A percentile compares a stretch with the other conserved stretches of the same genome.
Evolutionary conservation across 1,139 yeast species (phyloP).

Genomic region (Blastobotrys capitulatus): DNA sequence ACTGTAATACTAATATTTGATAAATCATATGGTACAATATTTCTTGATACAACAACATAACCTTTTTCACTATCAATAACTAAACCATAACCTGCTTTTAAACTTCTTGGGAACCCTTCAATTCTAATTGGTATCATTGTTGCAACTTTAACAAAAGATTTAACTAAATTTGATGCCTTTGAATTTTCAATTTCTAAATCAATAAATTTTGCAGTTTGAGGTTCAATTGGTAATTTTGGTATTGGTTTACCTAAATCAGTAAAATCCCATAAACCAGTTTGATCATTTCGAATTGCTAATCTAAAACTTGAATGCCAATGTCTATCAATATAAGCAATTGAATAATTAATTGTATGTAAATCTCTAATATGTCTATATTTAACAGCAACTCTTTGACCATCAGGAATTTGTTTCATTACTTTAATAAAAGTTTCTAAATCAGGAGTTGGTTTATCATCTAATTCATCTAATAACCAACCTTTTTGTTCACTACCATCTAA

Average conservation of each 20-base stretch:
- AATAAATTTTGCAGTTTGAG: slow-evolving; percentile 64
- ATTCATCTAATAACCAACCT: slow-evolving; percentile 72
- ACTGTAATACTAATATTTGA: slow-evolving; percentile 72
- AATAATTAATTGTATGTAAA: slow-evolving; percentile 59
- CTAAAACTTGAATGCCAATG: slow-evolving; percentile 78
- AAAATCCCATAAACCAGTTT: slow-evolving; percentile 85
- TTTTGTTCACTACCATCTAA: slow-evolving; percentile 42
- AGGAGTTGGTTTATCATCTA: slow-evolving; percentile 70
- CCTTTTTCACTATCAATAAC: slow-evolving; percentile 78
- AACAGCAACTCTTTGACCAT: slow-evolving; percentile 64
- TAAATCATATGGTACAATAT: slow-evolving; percentile 78
- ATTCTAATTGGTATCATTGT: slow-evolving; percentile 61
- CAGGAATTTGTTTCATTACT: slow-evolving; percentile 74
- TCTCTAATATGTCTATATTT: slow-evolving; percentile 77
- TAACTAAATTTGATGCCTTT: slow-evolving; percentile 45
- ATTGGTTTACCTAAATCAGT: slow-evolving; percentile 41
- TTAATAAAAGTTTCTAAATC: slow-evolving; percentile 69
- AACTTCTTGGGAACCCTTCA: slow-evolving; percentile 65
- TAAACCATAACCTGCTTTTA: slow-evolving; percentile 67
- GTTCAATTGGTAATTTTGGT: slow-evolving; percentile 38
- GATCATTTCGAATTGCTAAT: slow-evolving; percentile 71
- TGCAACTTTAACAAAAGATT: slow-evolving; percentile 64
- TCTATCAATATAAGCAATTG: slow-evolving; percentile 67
- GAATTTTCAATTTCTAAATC: slow-evolving; percentile 60
- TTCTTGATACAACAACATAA: slow-evolving; percentile 71